These are phyloP conservation scores for Postia placenta DNA, from an alignment of 768 basidiomycete genomes.

Conservation along the genomic window DNA sequence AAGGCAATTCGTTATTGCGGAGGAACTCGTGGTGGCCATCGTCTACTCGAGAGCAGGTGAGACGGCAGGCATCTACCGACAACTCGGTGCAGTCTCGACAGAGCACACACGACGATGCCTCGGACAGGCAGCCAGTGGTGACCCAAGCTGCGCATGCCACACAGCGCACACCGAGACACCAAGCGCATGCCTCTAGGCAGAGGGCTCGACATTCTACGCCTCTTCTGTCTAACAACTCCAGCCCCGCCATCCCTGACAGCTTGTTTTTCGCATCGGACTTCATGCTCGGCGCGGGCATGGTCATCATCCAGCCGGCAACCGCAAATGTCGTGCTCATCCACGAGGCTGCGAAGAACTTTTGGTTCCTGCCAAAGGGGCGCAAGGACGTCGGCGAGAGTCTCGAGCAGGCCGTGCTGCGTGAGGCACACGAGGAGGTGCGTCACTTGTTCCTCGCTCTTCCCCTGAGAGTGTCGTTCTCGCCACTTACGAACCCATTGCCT, in stretches of 20 bases:
- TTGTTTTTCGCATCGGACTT: slow-evolving; percentile 47
- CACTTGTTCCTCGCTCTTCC: background rate
- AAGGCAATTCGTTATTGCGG: no score
- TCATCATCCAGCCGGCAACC: slow-evolving; percentile 55
- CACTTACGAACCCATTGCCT: no score
- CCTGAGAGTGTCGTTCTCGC: background rate
- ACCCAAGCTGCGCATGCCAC: no score
- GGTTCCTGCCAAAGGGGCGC: slow-evolving; percentile 59
- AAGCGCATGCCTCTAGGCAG: no score
- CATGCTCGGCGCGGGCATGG: slow-evolving; percentile 55
- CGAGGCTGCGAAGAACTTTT: slow-evolving; percentile 28
- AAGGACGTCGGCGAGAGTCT: slow-evolving; percentile 63
- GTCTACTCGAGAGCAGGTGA: no score
- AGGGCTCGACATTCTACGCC: no score
- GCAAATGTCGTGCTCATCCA: slow-evolving; percentile 46
- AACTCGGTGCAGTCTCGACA: no score
- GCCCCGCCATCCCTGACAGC: slow-evolving; percentile 35
- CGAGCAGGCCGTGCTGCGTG: slow-evolving; percentile 52
- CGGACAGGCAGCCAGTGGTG: no score
- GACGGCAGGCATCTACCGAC: no score
- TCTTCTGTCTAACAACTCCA: slow-evolving; percentile 35
- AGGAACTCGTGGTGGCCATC: no score
- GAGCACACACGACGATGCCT: no score
- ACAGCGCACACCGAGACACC: no score
- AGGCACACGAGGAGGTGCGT: slow-evolving; percentile 63